Conservation (phyloP, 768 basidiomycete genomes). For the Coprinopsis sp. region DNA sequence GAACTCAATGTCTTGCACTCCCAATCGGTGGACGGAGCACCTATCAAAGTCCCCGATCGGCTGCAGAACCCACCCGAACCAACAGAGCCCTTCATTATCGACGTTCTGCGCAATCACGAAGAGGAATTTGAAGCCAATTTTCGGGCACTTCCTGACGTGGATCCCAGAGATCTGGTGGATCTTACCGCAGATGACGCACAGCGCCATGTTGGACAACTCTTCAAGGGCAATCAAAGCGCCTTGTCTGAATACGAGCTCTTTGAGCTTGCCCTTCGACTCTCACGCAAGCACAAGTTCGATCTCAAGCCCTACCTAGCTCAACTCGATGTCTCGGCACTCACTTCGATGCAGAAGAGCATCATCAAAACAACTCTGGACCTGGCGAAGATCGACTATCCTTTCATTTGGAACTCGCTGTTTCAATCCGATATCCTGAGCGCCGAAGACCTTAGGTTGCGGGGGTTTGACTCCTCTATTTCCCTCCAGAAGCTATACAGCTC, state of each 20-base stretch:
- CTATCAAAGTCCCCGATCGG: constrained; percentile 54
- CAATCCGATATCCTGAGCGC: constrained; percentile 54
- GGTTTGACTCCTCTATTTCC: constrained; percentile 47
- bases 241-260: constrained; percentile 61
- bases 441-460: constrained; percentile 46
- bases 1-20: constrained; percentile 70
- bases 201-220: constrained; percentile 38
- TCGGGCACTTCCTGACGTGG: constrained; percentile 20
- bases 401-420: constrained; percentile 61
- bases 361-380: constrained; percentile 40
- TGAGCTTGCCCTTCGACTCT: constrained; percentile 43
- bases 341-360: constrained; percentile 48
- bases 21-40: constrained; percentile 62
- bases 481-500: constrained; percentile 63
- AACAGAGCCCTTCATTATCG: constrained; percentile 44
- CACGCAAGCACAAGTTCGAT: constrained; percentile 40
- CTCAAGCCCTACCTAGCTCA: constrained; percentile 43
- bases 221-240: constrained; percentile 48
- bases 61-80: constrained; percentile 47
- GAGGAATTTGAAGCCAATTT: constrained; percentile 43
- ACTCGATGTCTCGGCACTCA: constrained; percentile 54
- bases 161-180: constrained; percentile 17
- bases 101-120: constrained; percentile 45
- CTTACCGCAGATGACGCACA: constrained; percentile 34
- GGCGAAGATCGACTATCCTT: constrained; percentile 36